These are phyloP conservation scores for Termitomyces titanicus DNA, from an alignment of 768 basidiomycete genomes.

Conservation along the genomic window DNA sequence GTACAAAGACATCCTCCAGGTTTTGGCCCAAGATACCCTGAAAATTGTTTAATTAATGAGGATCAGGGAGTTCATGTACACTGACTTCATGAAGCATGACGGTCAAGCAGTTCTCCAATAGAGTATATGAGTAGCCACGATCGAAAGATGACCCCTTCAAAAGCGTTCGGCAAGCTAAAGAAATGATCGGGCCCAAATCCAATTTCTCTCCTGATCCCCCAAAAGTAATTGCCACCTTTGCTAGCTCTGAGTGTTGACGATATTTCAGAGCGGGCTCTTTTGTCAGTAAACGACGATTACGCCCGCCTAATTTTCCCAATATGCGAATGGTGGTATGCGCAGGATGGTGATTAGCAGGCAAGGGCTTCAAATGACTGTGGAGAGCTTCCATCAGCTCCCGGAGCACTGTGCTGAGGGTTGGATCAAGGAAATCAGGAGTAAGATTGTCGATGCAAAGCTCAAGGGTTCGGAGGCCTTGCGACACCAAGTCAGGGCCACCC, in stretches of 20 bases:
- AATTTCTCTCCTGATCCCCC: slow-evolving; percentile 60
- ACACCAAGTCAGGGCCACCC: slow-evolving; percentile 84
- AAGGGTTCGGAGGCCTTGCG: slow-evolving; percentile 92
- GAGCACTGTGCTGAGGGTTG: slow-evolving; percentile 88
- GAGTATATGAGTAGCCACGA: slow-evolving; percentile 58
- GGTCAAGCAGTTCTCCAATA: slow-evolving; percentile 68
- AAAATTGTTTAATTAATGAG: not conserved
- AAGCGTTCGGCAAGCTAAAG: slow-evolving; percentile 63
- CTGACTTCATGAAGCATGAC: slow-evolving; percentile 73
- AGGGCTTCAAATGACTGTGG: slow-evolving; percentile 84
- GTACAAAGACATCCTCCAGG: slow-evolving; percentile 68
- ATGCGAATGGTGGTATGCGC: slow-evolving; percentile 96
- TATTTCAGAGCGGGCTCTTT: slow-evolving; percentile 77
- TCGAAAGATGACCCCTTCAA: slow-evolving; percentile 45
- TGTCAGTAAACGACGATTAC: slow-evolving; percentile 83
- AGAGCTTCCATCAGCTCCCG: slow-evolving; percentile 94
- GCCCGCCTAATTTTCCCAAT: slow-evolving; percentile 91
- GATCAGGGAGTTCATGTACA: not conserved
- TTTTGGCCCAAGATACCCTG: slow-evolving; percentile 74
- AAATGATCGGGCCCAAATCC: slow-evolving; percentile 61
- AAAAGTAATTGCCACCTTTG: slow-evolving; percentile 73
- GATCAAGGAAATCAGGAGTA: slow-evolving; percentile 96
- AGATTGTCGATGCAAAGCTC: slow-evolving; percentile 99
- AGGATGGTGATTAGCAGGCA: slow-evolving; percentile 85
- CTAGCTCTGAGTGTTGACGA: slow-evolving; percentile 63